Percentiles rank a stretch among this genome's conserved stretches.
Conservation (phyloP, 2,329 filamentous ascomycete species). For the Emericellopsis cladophorae region DNA sequence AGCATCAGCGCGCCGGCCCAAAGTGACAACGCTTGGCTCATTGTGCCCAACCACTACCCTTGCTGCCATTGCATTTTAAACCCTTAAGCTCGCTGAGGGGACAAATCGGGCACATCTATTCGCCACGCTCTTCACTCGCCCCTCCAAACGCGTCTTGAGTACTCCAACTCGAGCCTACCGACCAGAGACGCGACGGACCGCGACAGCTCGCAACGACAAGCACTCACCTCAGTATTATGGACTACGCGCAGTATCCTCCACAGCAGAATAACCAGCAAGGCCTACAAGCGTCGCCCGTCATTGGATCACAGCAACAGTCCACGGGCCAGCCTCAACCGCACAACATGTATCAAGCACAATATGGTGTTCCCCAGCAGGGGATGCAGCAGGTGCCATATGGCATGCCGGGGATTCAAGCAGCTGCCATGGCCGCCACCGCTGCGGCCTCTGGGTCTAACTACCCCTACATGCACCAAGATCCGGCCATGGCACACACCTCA, state of each 20-base stretch:
- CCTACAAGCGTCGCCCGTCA: slow-evolving; percentile 68
- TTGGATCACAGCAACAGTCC: slow-evolving; percentile 63
- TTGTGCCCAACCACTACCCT: slow-evolving; percentile 2
- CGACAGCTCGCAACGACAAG: slow-evolving; percentile 13
- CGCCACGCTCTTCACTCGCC: slow-evolving; percentile 3
- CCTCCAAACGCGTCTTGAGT: not conserved
- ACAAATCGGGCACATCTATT: slow-evolving; percentile 4
- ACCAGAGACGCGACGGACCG: slow-evolving; percentile 7
- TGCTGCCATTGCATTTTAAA: not conserved
- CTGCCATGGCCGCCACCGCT: slow-evolving; percentile 84
- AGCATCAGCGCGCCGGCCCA: slow-evolving; percentile 1
- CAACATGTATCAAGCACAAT: slow-evolving; percentile 71
- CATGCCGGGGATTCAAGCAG: slow-evolving; percentile 74
- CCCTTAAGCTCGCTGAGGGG: not conserved
- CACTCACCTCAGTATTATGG: slow-evolving; percentile 44
- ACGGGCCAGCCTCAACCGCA: slow-evolving; percentile 49
- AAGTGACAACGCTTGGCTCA: slow-evolving; percentile 1
- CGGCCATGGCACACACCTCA: slow-evolving; percentile 56
- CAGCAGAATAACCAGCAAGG: slow-evolving; percentile 57
- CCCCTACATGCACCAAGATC: slow-evolving; percentile 61
- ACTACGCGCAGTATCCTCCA: slow-evolving; percentile 63
- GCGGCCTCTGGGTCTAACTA: slow-evolving; percentile 76
- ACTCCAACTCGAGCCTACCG: not conserved
- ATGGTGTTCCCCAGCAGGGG: slow-evolving; percentile 57
- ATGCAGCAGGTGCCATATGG: slow-evolving; percentile 60